Base-by-base conservation (phyloP, 768 basidiomycete species). In the Pholiota conissans region DNA sequence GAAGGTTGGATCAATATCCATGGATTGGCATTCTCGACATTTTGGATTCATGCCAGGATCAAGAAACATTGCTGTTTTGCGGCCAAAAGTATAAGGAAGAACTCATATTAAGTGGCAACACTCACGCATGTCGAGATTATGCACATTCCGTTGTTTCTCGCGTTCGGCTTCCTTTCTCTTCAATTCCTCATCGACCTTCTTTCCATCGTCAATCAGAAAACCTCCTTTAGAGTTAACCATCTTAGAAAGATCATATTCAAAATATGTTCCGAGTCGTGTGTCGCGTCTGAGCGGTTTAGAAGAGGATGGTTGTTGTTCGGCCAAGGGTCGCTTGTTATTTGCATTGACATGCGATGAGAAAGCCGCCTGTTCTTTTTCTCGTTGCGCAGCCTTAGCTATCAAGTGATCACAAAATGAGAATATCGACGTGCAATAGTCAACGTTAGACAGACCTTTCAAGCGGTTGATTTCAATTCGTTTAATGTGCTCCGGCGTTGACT, bases 201-300 rank as follows among this genome's bases (percentile, higher is more conserved):
- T 84, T n/a, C 84, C 87, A 42, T 96, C 95, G 61, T 96, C 92
- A 5, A 96, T 79, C 66, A 99, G 73, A 72, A 98, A 99, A 1
- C 97, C 97, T 50, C 96, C 97, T 69, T 95, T 91, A 7, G 94
- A 89, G 71, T 99, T 98, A 67, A 94, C 89, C 87, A 98, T 91
- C 79, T 97, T 98, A 11, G 91, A 91, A 13, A 98, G 73, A 71
- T 98, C 95, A 84, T 97, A 98, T 63, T 98, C 96, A 63, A 96
- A 96, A 75, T 98, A 98, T 48, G 85, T 91, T 26, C 93, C 96
- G 10, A 94, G 77, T 30, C 91, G 83, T 11, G 87, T 82, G 63
- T 94, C 91, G 6, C 89, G 84, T 66, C 84, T 84, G 54, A 93
- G 74, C 53, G 81, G 77, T 55, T 79, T 75, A 1, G 77, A 65